Evolutionary conservation across 495 filamentous ascomycete species (phyloP), one percentile per base, ranked within the genome.

Genomic region (Penicillium coprophilum): DNA sequence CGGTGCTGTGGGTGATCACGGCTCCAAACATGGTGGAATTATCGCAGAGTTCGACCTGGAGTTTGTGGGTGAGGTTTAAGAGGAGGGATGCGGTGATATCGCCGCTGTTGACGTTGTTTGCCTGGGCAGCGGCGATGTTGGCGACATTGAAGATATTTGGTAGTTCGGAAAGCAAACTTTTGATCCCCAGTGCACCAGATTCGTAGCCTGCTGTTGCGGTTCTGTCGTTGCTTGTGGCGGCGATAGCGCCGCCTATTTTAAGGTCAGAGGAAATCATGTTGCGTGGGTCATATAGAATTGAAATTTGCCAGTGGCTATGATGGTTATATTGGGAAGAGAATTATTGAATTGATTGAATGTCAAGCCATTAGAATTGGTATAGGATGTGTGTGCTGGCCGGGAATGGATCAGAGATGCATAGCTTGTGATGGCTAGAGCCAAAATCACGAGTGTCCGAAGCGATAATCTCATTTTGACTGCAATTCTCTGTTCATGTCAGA

Each of bases 1-100:
- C 78, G 24, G 78, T 81, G 54, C 78, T 77, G 59, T 81, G 78
- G 48, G 78, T 80, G 49, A 81, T 62, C 20, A 80, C 74, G 4
- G 75, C 76, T 17, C 77, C 76, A 38, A 71, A 62, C 59, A 74
- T 74, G 44, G 69, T 68, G 15, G 72, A 69, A 55, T 74, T 72
- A 34, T 75, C 67, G 56, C 68, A 71, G 56, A 79, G 69, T 46
- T 70, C 69, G 9, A 47, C 54, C 60, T 76, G 75, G 46, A 80
- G 68, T 21, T 65, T 62, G 43, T 75, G 66, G 39, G 73, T 68
- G 44, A 79, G 58, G 49, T 71, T 71, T 32, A 80, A 62, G 12
- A 75, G 70, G 57, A 80, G 69, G 32, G 67, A 58, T 11, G 75
- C 69, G 36, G 71, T 75, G 56, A 80, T 61, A 58, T 72, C 65